phyloP scores from a whole-genome alignment of 2,329 filamentous ascomycete genomes.

The Xylariaceae sp. region DNA sequence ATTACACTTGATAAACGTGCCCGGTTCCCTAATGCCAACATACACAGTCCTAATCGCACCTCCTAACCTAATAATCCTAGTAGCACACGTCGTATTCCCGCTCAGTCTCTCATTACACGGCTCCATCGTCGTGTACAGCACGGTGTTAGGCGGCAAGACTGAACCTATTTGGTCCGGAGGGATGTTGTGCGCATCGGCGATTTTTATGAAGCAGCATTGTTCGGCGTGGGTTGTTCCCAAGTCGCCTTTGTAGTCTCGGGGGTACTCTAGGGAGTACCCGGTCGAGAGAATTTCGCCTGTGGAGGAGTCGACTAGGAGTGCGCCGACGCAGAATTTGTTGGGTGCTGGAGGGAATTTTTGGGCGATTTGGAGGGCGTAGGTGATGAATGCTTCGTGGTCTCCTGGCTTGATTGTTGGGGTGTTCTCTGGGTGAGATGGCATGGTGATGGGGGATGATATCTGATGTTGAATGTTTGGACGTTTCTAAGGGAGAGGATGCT shows the following conservation, averaged over 20 bases:
- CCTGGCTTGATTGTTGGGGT: background rate
- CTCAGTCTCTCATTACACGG: slow-evolving; percentile 42
- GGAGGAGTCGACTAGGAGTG: slow-evolving; percentile 38
- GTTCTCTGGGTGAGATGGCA: no score
- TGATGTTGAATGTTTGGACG: no score
- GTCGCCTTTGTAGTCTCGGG: slow-evolving; percentile 35
- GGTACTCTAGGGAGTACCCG: slow-evolving; percentile 42
- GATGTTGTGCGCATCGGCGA: slow-evolving; percentile 35
- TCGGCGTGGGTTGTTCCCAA: slow-evolving; percentile 41
- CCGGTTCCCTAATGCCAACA: slow-evolving; percentile 39
- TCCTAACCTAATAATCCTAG: slow-evolving; percentile 35
- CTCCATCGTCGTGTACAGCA: slow-evolving; percentile 46
- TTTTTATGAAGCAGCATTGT: slow-evolving; percentile 44
- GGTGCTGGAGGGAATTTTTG: slow-evolving; percentile 35
- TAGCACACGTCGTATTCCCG: slow-evolving; percentile 36
- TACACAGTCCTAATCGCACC: slow-evolving; percentile 36
- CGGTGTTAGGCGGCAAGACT: slow-evolving; percentile 37
- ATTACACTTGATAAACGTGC: slow-evolving; percentile 36
- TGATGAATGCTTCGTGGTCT: slow-evolving; percentile 30
- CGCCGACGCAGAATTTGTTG: slow-evolving; percentile 43
- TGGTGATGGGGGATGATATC: no score
- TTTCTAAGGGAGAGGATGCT: no score
- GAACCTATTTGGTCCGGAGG: slow-evolving; percentile 34
- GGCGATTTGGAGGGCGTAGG: slow-evolving; percentile 36
- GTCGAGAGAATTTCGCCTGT: slow-evolving; percentile 38